These are phyloP conservation scores for Sphagnum magellanicum DNA, from an alignment of 228 moss, liverwort and hornwort species.

Conservation along the genomic window DNA sequence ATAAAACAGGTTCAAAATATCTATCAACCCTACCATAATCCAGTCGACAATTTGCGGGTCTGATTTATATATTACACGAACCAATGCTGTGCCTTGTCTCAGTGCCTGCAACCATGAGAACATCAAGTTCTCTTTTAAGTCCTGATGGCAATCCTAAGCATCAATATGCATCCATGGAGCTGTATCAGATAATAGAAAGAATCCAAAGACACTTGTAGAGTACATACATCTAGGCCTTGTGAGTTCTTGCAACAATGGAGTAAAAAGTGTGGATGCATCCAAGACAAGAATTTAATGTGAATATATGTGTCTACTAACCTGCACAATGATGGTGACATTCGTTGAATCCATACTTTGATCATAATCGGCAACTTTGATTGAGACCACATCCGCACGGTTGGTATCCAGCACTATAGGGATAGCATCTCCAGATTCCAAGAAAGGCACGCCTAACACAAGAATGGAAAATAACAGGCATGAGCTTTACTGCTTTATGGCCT, in stretches of 20 bases:
- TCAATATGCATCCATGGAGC: no score
- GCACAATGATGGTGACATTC: constrained; percentile 53
- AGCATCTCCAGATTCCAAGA: constrained; percentile 61
- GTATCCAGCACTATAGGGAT: constrained; percentile 66
- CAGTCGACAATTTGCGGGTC: constrained; percentile 63
- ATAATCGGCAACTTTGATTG: constrained; percentile 64
- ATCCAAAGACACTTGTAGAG: no score
- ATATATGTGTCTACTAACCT: constrained; percentile 23
- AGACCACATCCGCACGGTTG: constrained; percentile 81
- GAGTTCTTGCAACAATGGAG: no score
- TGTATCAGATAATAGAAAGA: no score
- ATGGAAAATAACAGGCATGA: no score
- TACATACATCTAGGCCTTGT: no score
- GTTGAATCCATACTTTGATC: constrained; percentile 34
- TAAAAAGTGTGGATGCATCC: no score
- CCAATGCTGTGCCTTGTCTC: constrained; percentile 86
- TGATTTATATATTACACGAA: constrained; percentile 58
- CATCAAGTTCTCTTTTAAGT: background rate
- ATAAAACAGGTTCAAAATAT: background rate
- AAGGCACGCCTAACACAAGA: constrained; percentile 49
- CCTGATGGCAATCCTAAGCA: background rate
- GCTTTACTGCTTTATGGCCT: no score
- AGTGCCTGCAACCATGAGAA: constrained; percentile 36
- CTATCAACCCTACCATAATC: constrained; percentile 49
- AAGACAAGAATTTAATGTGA: no score